Conservation (phyloP, 73 alveolate genomes). For the Paramecium caudatum region DNA sequence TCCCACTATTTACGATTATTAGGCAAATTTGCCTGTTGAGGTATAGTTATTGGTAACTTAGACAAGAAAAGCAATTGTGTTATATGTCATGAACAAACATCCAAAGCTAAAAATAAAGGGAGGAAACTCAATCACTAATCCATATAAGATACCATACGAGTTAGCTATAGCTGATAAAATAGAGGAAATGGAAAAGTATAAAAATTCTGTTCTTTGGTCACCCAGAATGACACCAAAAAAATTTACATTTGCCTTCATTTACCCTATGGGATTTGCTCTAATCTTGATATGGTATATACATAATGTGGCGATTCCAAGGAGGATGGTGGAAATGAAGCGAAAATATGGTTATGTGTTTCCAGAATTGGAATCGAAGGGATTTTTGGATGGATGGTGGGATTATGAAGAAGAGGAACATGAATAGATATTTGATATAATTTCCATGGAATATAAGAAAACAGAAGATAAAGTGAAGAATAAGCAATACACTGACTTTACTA, state of each 20-base stretch:
- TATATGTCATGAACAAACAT: constrained; percentile 50
- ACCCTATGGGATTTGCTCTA: constrained; percentile 73
- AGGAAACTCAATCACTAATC: constrained; percentile 73
- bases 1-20: constrained; percentile 57
- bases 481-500: constrained; percentile 59
- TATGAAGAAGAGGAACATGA: constrained; percentile 71
- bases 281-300: constrained; percentile 71
- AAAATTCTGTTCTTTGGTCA: constrained; percentile 73
- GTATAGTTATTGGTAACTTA: background rate
- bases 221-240: constrained; percentile 74
- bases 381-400: constrained; percentile 77
- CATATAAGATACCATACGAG: constrained; percentile 72
- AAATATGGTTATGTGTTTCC: constrained; percentile 75
- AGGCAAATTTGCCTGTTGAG: constrained; percentile 48
- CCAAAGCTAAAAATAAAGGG: constrained; percentile 73
- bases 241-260: constrained; percentile 62
- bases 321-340: constrained; percentile 67
- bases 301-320: constrained; percentile 72
- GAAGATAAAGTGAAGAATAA: constrained; percentile 24
- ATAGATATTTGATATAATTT: constrained; percentile 30
- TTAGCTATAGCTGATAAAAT: constrained; percentile 70
- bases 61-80: constrained; percentile 72
- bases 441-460: constrained; percentile 28
- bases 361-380: constrained; percentile 70
- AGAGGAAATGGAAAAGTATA: constrained; percentile 70